Evolutionary conservation across 176 grass and related monocot species (phyloP), one percentile per base, ranked within the genome.

Genomic region (Cenchrus purpureus): DNA sequence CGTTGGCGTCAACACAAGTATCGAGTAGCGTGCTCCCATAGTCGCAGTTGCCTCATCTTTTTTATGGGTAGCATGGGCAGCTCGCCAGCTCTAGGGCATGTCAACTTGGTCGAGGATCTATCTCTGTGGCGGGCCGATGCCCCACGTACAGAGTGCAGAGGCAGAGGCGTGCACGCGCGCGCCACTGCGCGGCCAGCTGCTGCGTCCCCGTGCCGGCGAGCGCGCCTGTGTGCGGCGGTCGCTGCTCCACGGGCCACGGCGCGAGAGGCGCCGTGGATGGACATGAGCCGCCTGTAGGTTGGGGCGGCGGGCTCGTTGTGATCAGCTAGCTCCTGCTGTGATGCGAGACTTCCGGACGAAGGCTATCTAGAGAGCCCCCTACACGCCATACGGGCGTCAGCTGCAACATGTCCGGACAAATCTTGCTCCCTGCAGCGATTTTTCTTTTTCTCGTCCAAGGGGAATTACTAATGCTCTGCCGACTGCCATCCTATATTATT

Each of bases 11-110:
- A 28, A 32, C 62, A 65, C 12, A 12, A 29, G 22, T 13, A 63
- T 7, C 44, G 4, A 7, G 44, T 8, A 8, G 19, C 57, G 19
- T 59, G 57, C 57, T n/a, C 55, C 6, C 19, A 4, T 31, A 3
- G 13, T 22, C 0, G 4, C 5, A 60, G 53, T 71, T n/a, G 17
- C 20, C 17, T 58, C 2, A 20, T 2, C 0, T n/a, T 0, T 4
- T 59, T 25, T 70, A 1, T 63, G 44, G 69, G n/a, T 48, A 29
- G 72, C 49, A 53, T 83, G 71, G 49, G 81, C 71, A 25, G 25
- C 2, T 7, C 19, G 55, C 55, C 11, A 57, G 25, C 56, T 7
- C 56, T 7, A 12, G 31, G 29, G 17, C 40, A 67, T 17, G 71
- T 17, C 71, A 12, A 4, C 37, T 12, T 10, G 70, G 48, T 20